Evolutionary conservation across 2,329 filamentous ascomycete species (phyloP).

Genomic region (Xylaria sp.): DNA sequence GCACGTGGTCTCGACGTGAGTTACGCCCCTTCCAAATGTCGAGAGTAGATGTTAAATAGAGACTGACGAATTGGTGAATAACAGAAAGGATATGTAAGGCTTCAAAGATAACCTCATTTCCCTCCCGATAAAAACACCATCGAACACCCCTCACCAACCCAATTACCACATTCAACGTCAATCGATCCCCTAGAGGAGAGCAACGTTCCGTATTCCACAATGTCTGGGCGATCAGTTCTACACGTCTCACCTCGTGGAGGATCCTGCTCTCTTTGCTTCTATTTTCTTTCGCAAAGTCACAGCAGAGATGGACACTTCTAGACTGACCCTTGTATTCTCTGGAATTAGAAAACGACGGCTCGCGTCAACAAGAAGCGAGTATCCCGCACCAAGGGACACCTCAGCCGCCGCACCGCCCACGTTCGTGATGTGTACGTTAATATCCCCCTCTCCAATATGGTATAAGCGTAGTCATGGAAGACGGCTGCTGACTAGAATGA

Average conservation of each 20-base stretch:
- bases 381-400: conserved; percentile 90
- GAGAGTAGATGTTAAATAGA: background rate
- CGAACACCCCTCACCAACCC: conserved; percentile 11
- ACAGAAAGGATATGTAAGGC: conserved; percentile 42
- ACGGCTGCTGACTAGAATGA: conserved; percentile 11
- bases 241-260: conserved; percentile 79
- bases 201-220: conserved; percentile 24
- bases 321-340: conserved; percentile 57
- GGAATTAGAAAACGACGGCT: conserved; percentile 79
- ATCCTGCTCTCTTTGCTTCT: conserved; percentile 65
- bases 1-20: conserved; percentile 42
- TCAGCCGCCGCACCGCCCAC: conserved; percentile 97
- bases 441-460: background rate
- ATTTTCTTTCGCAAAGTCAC: conserved; percentile 46
- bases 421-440: conserved; percentile 78
- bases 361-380: conserved; percentile 82
- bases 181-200: conserved; percentile 26
- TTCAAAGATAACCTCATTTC: conserved; percentile 17
- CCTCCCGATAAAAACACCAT: conserved; percentile 15
- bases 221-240: conserved; percentile 39
- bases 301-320: conserved; percentile 66
- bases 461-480: background rate
- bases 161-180: background rate
- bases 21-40: background rate
- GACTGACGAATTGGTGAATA: conserved; percentile 23